Evolutionary conservation across 225 moss, liverwort and hornwort species (phyloP).

Genomic region (Bryum argenteum): DNA sequence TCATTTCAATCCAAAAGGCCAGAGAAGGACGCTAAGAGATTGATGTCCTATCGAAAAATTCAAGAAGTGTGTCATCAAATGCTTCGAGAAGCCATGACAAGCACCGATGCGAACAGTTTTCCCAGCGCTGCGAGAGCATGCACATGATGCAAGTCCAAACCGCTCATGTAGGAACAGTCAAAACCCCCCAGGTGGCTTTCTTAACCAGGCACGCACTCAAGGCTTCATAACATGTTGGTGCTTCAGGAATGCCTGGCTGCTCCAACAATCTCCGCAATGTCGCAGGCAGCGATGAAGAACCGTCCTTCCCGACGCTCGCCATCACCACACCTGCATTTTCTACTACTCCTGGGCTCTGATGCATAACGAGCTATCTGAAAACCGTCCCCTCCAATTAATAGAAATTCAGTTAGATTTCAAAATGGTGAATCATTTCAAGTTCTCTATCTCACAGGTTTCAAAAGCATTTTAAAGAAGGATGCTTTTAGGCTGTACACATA

Average conservation of each 20-base stretch:
- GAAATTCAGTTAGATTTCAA: not conserved
- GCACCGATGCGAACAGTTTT: constrained; percentile 7
- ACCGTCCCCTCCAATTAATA: constrained; percentile 1
- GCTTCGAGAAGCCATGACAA: constrained; percentile 15
- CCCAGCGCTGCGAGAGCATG: not conserved
- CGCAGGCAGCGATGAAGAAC: constrained; percentile 46
- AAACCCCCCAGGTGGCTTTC: constrained; percentile 96
- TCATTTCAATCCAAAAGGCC: not conserved
- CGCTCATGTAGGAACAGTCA: constrained; percentile 75
- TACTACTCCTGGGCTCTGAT: constrained; percentile 1
- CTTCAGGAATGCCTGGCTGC: constrained; percentile 69
- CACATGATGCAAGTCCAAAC: constrained; percentile 34
- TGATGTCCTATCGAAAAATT: constrained; percentile 10
- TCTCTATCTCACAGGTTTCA: not conserved
- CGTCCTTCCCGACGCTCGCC: constrained; percentile 32
- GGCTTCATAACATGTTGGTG: constrained; percentile 90
- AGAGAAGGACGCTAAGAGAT: not conserved
- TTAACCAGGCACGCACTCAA: constrained; percentile 91
- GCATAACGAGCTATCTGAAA: constrained; percentile 32
- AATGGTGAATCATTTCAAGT: not conserved
- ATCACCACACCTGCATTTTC: constrained; percentile 35
- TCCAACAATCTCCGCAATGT: constrained; percentile 68
- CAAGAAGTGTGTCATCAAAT: not conserved
- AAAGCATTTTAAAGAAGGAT: not conserved
- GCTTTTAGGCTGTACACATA: constrained; percentile 1